These are phyloP conservation scores for Clitoria ternatea DNA, from an alignment of 306 rosid genomes.

Conservation along the genomic window DNA sequence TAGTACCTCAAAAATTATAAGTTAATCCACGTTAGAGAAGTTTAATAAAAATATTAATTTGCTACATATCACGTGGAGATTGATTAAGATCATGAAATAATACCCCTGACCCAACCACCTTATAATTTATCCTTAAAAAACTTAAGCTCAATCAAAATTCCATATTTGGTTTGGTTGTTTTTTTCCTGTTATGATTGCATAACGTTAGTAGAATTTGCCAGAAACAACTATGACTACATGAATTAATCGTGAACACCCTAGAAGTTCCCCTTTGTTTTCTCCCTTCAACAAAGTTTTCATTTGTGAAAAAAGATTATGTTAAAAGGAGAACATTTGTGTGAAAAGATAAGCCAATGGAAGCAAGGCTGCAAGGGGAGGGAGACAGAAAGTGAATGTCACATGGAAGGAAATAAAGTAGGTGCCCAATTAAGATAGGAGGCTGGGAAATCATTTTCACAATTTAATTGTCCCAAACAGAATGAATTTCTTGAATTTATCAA, in stretches of 20 bases:
- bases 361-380: not conserved
- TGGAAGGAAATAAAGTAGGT: slow-evolving; percentile 26
- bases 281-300: not conserved
- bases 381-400: slow-evolving; percentile 18
- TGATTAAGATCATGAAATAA: no score
- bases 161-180: not conserved
- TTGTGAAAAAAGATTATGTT: not conserved
- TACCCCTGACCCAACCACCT: no score
- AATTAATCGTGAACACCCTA: not conserved
- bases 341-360: not conserved
- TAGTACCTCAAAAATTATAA: not conserved
- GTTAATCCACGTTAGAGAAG: no score
- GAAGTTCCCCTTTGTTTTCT: not conserved
- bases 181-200: not conserved
- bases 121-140: not conserved
- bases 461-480: slow-evolving; percentile 18
- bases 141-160: not conserved
- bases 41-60: no score
- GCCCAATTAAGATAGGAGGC: slow-evolving; percentile 21
- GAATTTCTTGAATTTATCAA: not conserved
- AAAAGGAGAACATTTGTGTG: not conserved
- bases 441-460: slow-evolving; percentile 42
- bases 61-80: no score
- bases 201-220: not conserved
- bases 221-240: not conserved